A percentile compares a stretch with the other conserved stretches of the same genome.
Conservation (phyloP, 1,284 basidiomycete genomes). For the Microbotryomycetes sp. region DNA sequence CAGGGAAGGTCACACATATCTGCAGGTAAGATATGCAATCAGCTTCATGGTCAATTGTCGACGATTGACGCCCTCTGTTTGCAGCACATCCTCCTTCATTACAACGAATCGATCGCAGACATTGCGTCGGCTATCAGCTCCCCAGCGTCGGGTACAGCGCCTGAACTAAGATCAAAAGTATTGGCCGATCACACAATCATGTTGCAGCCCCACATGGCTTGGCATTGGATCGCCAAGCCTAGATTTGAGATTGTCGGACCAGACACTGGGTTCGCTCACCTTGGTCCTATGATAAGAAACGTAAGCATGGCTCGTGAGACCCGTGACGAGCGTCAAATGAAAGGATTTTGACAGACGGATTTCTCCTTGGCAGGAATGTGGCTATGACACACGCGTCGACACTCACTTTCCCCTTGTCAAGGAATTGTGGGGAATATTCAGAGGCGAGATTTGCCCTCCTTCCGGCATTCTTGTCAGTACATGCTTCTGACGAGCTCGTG, state of each 20-base stretch:
- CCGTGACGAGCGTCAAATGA: no score
- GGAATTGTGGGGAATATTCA: conserved; percentile 33
- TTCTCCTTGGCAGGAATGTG: conserved; percentile 18
- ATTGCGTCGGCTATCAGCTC: neutral
- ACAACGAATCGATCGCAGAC: conserved; percentile 16
- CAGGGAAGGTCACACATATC: conserved; percentile 36
- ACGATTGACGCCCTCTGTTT: neutral
- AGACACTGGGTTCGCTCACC: conserved; percentile 38
- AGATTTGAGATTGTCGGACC: conserved; percentile 35
- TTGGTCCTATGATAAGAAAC: conserved; percentile 28
- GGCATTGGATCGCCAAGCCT: conserved; percentile 41
- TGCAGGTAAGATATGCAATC: conserved; percentile 19
- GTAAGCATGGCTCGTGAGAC: no score
- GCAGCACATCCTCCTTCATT: conserved; percentile 30
- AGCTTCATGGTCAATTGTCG: no score
- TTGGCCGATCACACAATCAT: conserved; percentile 41
- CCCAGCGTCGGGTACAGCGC: neutral
- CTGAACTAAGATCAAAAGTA: neutral
- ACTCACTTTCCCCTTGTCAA: conserved; percentile 9
- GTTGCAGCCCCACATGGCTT: conserved; percentile 44
- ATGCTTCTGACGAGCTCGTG: neutral
- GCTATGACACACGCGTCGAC: conserved; percentile 13
- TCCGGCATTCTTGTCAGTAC: conserved; percentile 20
- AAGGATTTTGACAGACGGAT: no score
- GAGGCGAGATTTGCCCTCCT: conserved; percentile 30